phyloP scores from a whole-genome alignment of 2,329 filamentous ascomycete genomes.

The Fusarium sp. region DNA sequence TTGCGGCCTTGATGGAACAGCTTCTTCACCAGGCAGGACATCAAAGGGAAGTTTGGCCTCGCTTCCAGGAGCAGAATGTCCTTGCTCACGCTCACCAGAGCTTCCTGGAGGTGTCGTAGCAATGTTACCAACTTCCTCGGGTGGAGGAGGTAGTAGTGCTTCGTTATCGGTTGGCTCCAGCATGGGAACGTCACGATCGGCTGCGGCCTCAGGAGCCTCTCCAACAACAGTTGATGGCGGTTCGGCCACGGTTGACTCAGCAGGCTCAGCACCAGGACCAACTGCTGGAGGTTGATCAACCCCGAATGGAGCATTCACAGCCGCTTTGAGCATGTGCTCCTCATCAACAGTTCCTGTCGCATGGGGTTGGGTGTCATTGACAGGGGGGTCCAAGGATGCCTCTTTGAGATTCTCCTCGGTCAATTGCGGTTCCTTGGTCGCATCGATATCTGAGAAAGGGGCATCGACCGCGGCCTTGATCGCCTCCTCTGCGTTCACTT shows the following conservation, averaged over 20 bases:
- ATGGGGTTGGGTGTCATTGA: slow-evolving; percentile 13
- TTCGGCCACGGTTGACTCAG: slow-evolving; percentile 45
- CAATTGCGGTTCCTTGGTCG: not conserved
- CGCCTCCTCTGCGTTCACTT: slow-evolving; percentile 31
- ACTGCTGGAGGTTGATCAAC: slow-evolving; percentile 3
- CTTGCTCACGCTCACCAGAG: slow-evolving; percentile 35
- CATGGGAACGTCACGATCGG: slow-evolving; percentile 45
- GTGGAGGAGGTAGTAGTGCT: slow-evolving; percentile 51
- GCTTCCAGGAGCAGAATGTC: slow-evolving; percentile 40
- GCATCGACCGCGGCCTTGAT: slow-evolving; percentile 3
- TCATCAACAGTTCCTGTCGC: slow-evolving; percentile 8
- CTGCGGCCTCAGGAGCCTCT: slow-evolving; percentile 44
- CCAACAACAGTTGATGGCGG: slow-evolving; percentile 49
- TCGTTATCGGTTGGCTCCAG: slow-evolving; percentile 34
- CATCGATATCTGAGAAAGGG: not conserved
- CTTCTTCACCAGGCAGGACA: slow-evolving; percentile 36
- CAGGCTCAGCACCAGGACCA: slow-evolving; percentile 4
- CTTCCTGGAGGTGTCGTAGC: slow-evolving; percentile 47
- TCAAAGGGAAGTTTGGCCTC: slow-evolving; percentile 46
- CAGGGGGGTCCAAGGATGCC: slow-evolving; percentile 2
- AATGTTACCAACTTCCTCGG: slow-evolving; percentile 56
- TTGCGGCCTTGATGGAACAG: slow-evolving; percentile 34
- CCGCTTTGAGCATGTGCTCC: slow-evolving; percentile 17
- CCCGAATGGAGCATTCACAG: slow-evolving; percentile 29
- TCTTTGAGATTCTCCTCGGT: slow-evolving; percentile 18